A percentile compares a stretch with the other conserved stretches of the same genome.
phyloP scores from a whole-genome alignment of 371 early-diverging fungal species.

The Mortierella sp. region DNA sequence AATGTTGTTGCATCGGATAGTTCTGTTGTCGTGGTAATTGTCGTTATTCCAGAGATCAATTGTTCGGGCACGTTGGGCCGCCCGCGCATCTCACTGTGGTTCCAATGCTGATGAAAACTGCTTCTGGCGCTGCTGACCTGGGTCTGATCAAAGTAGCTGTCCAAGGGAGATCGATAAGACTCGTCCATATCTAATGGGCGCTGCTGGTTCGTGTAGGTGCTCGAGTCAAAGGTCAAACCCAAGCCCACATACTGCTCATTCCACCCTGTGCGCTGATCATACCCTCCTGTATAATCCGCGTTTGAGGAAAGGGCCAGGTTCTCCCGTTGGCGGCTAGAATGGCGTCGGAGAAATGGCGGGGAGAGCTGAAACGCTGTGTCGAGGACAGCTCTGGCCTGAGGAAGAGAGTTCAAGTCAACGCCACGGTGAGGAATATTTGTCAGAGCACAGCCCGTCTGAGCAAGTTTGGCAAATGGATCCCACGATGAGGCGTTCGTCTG shows the following conservation, averaged over 20 bases:
- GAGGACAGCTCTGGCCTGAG: too few species aligned
- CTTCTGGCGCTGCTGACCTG: background rate
- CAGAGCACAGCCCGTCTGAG: too few species aligned
- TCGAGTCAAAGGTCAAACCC: conserved; percentile 16
- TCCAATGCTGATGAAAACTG: background rate
- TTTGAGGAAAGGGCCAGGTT: background rate
- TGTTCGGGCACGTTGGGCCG: conserved; percentile 7
- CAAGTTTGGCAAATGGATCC: conserved; percentile 12
- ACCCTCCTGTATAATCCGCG: background rate
- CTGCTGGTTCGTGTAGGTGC: background rate
- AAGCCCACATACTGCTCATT: conserved; percentile 18
- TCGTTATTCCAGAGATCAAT: conserved; percentile 8
- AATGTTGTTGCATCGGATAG: conserved; percentile 5
- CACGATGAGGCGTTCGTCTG: conserved; percentile 9
- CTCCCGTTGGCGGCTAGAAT: conserved; percentile 1
- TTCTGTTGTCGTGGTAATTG: background rate
- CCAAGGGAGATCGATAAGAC: background rate
- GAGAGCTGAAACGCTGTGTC: conserved; percentile 13
- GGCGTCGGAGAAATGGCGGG: conserved; percentile 22
- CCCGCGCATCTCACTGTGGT: background rate
- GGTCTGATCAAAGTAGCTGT: background rate
- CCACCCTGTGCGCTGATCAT: conserved; percentile 7
- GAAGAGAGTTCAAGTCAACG: too few species aligned
- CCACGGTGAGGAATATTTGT: background rate
- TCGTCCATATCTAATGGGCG: background rate